These are phyloP conservation scores for Amauroascus verrucosus DNA, from an alignment of 2,329 filamentous ascomycete species.

Conservation along the genomic window DNA sequence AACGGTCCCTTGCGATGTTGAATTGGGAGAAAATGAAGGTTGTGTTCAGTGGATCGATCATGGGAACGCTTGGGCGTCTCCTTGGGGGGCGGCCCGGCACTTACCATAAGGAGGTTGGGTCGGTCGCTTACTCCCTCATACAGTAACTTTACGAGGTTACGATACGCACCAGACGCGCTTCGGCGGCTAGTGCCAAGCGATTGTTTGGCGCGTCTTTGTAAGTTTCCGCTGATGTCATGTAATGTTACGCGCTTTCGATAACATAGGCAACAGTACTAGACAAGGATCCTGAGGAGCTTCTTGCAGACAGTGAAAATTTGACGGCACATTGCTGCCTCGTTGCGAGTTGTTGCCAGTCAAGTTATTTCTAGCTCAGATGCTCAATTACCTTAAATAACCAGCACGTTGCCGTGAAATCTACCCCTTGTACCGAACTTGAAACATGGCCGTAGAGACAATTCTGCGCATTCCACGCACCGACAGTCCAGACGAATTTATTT, in stretches of 20 bases:
- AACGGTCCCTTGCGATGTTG: background rate
- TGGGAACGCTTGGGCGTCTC: background rate
- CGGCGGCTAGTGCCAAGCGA: constrained; percentile 4
- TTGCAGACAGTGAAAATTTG: background rate
- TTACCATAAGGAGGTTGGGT: constrained; percentile 5
- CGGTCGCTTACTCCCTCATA: background rate
- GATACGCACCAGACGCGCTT: constrained; percentile 8
- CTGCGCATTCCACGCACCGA: constrained; percentile 43
- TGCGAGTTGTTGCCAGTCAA: background rate
- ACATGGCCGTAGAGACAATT: constrained; percentile 27
- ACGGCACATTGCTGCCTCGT: background rate
- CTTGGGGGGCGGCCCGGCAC: background rate
- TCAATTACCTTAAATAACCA: no score
- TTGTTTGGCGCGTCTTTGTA: background rate
- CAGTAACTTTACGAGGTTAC: constrained; percentile 9
- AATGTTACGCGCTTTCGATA: background rate
- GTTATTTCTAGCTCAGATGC: background rate
- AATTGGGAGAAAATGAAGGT: background rate
- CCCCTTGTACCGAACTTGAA: background rate
- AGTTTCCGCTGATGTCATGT: constrained; percentile 9
- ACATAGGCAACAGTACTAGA: constrained; percentile 7
- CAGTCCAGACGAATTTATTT: constrained; percentile 32
- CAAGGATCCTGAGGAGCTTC: background rate
- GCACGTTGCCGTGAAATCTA: background rate
- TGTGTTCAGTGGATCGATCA: constrained; percentile 1